Conservation (phyloP, 441 rosid genomes). For the Euphorbia celastroides region DNA sequence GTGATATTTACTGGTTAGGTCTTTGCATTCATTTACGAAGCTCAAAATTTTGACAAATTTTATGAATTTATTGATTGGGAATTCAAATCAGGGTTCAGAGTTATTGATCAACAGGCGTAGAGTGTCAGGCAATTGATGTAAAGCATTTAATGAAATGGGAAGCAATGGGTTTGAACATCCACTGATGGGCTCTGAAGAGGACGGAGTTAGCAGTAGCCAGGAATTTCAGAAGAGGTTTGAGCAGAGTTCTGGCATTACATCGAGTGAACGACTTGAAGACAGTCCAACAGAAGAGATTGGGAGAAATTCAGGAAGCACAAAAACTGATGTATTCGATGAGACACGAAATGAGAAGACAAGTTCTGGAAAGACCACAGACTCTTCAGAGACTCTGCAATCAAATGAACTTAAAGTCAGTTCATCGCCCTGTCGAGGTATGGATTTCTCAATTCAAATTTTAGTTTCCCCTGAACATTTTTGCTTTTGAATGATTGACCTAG, state of each 20-base stretch:
- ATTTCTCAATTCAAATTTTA: slow-evolving; percentile 10
- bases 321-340: slow-evolving; percentile 9
- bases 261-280: slow-evolving; percentile 23
- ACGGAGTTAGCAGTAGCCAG: slow-evolving; percentile 21
- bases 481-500: not conserved
- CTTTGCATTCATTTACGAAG: not conserved
- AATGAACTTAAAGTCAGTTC: slow-evolving; percentile 25
- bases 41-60: slow-evolving; percentile 12
- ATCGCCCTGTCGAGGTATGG: slow-evolving; percentile 42
- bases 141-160: slow-evolving; percentile 36
- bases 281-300: slow-evolving; percentile 4
- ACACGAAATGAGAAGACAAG: slow-evolving; percentile 10
- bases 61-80: slow-evolving; percentile 4
- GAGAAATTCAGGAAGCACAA: slow-evolving; percentile 17
- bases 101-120: slow-evolving; percentile 9
- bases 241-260: slow-evolving; percentile 24
- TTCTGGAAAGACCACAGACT: slow-evolving; percentile 29
- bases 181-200: slow-evolving; percentile 28
- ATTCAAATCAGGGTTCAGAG: not conserved
- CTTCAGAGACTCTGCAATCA: slow-evolving; percentile 27
- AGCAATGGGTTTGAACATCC: slow-evolving; percentile 45
- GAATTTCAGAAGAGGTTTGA: slow-evolving; percentile 22
- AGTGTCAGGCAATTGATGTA: slow-evolving; percentile 21
- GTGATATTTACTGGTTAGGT: slow-evolving; percentile 2
- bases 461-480: not conserved